Evolutionary conservation across 768 basidiomycete species (phyloP), one percentile per base, ranked within the genome.

Genomic region (Pleurotus pulmonarius): DNA sequence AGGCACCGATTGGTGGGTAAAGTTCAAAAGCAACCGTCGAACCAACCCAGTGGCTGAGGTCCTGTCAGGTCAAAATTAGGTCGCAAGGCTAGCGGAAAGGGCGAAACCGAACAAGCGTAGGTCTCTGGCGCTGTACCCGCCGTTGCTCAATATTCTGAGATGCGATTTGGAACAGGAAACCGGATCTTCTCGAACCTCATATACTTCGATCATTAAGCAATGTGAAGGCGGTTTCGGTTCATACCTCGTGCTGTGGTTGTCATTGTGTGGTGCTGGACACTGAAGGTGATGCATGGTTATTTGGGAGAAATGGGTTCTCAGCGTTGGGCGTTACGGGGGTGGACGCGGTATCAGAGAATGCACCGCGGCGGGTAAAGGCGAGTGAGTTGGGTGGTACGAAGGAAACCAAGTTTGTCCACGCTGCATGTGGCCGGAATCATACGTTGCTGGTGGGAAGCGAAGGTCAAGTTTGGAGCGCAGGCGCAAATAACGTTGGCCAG

Each of bases 201-300:
- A 92, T 96, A 64, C 80, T 98, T 15, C 90, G 96, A 56, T 91
- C 93, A 0, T 76, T 98, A 29, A 79, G 83, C 67, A 94, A 95
- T 68, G 78, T 95, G 71, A 83, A 86, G 66, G 77, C 80, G 8
- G 71, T 75, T 18, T 89, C 88, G 6, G 71, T 94, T 51, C 86
- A 94, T 68, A 80, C 90, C 8, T 88, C 89, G 1, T 90, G 89
- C 62, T 80, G 75, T 8, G 83, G 83, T 5, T 92, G 89, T 65
- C 90, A 94, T 66, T 86, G 82, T 62, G 83, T 94, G 41, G 84
- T 77, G 12, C 68, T 94, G 59, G 90, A 91, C 73, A 62, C 79
- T 20, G 80, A 86, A 52, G 94, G 93, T 5, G 78, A 82, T 39
- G 96, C 94, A 7, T 94, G 92, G 87, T 70, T 98, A 63, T 92